A percentile compares a stretch with the other conserved stretches of the same genome.
Conservation (phyloP, 495 filamentous ascomycete species). For the Halenospora varia region DNA sequence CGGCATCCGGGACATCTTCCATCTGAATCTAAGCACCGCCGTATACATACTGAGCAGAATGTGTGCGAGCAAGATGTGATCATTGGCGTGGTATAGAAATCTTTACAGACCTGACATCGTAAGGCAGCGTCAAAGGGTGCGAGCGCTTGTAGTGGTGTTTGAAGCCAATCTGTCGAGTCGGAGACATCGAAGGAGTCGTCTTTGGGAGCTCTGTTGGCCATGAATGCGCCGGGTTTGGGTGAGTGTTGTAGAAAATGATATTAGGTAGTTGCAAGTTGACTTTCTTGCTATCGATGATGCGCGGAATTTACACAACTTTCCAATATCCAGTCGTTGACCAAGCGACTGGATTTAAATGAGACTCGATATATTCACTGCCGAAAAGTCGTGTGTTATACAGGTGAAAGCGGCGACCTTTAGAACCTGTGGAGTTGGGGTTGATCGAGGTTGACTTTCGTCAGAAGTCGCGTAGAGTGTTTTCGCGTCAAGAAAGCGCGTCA, state of each 20-base stretch:
- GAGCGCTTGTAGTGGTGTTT: constrained; percentile 70
- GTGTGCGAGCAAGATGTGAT: constrained; percentile 93
- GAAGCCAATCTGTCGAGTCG: constrained; percentile 91
- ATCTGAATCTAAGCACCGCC: constrained; percentile 72
- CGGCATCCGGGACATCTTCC: constrained; percentile 86
- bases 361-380: not conserved
- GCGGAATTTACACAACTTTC: no score
- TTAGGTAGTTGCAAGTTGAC: not conserved
- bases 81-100: constrained; percentile 91
- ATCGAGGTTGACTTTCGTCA: not conserved
- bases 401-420: not conserved
- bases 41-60: constrained; percentile 95
- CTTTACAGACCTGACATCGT: constrained; percentile 96
- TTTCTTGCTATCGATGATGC: constrained; percentile 1
- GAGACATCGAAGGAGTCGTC: constrained; percentile 56
- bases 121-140: constrained; percentile 77
- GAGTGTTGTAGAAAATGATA: not conserved
- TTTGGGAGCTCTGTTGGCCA: constrained; percentile 15
- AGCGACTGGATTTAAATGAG: no score
- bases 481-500: constrained; percentile 7
- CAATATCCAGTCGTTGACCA: no score
- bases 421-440: not conserved
- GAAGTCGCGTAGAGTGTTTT: constrained; percentile 21
- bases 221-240: not conserved
- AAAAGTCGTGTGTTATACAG: not conserved